Conservation (phyloP, 208 protist species). For the Leishmania guyanensis region DNA sequence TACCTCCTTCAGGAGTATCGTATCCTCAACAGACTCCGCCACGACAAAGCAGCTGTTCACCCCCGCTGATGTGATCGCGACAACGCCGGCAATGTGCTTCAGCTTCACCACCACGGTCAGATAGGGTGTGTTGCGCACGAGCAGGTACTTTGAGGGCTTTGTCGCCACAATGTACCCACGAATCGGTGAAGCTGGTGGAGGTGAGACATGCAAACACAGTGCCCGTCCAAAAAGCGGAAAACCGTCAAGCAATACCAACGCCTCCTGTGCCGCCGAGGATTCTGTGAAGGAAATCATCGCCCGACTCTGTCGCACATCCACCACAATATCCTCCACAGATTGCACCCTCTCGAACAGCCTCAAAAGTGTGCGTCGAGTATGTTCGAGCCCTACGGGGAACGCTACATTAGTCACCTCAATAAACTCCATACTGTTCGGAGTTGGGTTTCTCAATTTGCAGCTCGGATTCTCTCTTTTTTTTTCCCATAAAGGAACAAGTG, state of each 20-base stretch:
- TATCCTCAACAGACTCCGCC: slow-evolving; percentile 23
- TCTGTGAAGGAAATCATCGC: slow-evolving; percentile 62
- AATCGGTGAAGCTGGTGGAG: slow-evolving; percentile 47
- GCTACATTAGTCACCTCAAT: slow-evolving; percentile 47
- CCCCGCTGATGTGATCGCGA: slow-evolving; percentile 40
- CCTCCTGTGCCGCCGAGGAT: slow-evolving; percentile 63
- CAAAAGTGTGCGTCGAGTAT: slow-evolving; percentile 55
- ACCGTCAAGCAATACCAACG: slow-evolving; percentile 65
- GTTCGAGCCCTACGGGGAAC: slow-evolving; percentile 61
- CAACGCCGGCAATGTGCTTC: slow-evolving; percentile 50
- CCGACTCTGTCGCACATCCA: slow-evolving; percentile 46
- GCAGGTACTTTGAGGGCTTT: slow-evolving; percentile 38
- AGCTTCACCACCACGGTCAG: slow-evolving; percentile 58
- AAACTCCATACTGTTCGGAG: slow-evolving; percentile 48
- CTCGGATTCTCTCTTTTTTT: background rate
- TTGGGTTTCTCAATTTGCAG: too few species aligned
- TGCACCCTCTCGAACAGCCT: slow-evolving; percentile 44
- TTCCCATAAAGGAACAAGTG: background rate
- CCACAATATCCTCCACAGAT: slow-evolving; percentile 61
- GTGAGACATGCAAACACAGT: slow-evolving; percentile 48
- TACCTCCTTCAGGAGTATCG: slow-evolving; percentile 13
- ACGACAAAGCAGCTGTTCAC: slow-evolving; percentile 50
- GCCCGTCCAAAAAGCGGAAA: slow-evolving; percentile 59
- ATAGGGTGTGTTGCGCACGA: slow-evolving; percentile 56
- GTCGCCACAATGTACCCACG: slow-evolving; percentile 60